Evolutionary conservation across 352 stramenopile genomes (phyloP).

Genomic region (Pythium phragmitis): DNA sequence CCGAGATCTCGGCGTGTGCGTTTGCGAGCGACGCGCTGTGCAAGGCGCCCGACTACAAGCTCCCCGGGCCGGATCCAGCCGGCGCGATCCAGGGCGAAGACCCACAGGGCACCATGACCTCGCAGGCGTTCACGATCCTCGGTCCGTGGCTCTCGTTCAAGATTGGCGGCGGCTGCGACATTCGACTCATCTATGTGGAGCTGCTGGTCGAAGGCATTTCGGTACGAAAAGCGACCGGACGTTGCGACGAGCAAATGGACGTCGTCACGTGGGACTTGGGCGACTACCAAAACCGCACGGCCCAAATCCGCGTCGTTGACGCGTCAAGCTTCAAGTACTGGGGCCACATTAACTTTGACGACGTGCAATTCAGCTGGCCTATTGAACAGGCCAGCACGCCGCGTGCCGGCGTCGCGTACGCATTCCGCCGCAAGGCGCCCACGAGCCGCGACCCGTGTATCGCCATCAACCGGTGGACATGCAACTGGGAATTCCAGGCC

Average conservation of each 20-base stretch:
- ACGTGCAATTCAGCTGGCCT: conserved; percentile 94
- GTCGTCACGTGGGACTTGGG: conserved; percentile 88
- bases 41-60: conserved; percentile 68
- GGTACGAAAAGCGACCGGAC: conserved; percentile 84
- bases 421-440: conserved; percentile 69
- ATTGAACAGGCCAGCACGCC: conserved; percentile 56
- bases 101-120: conserved; percentile 92
- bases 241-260: conserved; percentile 91
- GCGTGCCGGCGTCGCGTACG: conserved; percentile 76
- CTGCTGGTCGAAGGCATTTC: conserved; percentile 92
- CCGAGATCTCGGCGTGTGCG: conserved; percentile 43
- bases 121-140: conserved; percentile 91
- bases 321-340: conserved; percentile 78
- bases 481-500: conserved; percentile 88
- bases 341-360: conserved; percentile 97
- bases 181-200: conserved; percentile 91
- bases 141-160: conserved; percentile 91
- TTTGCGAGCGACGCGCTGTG: conserved; percentile 77
- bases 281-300: conserved; percentile 74
- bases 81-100: conserved; percentile 89
- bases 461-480: conserved; percentile 62
- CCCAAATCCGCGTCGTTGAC: conserved; percentile 94
- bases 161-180: conserved; percentile 94
- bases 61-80: conserved; percentile 57
- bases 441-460: conserved; percentile 52